Evolutionary conservation across 2,329 filamentous ascomycete genomes (phyloP).

Genomic region (Plenodomus biglobosus): DNA sequence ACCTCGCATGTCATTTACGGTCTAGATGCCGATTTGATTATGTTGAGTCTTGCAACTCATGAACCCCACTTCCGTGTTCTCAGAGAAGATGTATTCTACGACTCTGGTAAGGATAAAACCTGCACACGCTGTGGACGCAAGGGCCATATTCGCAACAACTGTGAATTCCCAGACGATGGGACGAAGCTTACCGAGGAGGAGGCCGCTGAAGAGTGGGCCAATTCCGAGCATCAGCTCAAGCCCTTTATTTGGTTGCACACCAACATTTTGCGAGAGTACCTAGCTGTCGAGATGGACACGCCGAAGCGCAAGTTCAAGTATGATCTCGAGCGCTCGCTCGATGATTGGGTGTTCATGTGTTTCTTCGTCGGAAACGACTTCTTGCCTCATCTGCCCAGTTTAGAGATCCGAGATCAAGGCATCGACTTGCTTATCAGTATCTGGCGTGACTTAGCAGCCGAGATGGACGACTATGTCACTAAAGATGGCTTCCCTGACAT

Average conservation of each 20-base stretch:
- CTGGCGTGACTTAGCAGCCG: conserved; percentile 87
- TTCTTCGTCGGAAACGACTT: conserved; percentile 99
- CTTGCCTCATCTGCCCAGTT: conserved; percentile 90
- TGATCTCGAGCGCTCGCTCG: conserved; percentile 89
- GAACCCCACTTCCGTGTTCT: conserved; percentile 96
- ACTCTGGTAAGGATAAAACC: conserved; percentile 79
- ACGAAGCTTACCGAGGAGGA: conserved; percentile 78
- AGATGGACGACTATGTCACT: conserved; percentile 94
- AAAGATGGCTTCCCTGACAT: conserved; percentile 93
- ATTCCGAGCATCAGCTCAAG: conserved; percentile 61
- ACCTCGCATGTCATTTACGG: conserved; percentile 98
- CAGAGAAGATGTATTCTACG: conserved; percentile 93
- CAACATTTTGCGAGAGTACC: conserved; percentile 85
- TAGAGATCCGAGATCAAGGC: conserved; percentile 95
- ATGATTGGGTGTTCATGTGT: conserved; percentile 99
- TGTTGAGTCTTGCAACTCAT: conserved; percentile 95
- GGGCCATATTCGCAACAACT: conserved; percentile 86
- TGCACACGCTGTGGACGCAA: conserved; percentile 91
- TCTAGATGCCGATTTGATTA: conserved; percentile 96
- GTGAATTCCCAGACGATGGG: conserved; percentile 55
- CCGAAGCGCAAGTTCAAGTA: conserved; percentile 83
- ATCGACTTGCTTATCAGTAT: conserved; percentile 97
- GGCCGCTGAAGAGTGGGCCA: conserved; percentile 53
- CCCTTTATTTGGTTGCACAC: conserved; percentile 99
- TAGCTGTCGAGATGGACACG: conserved; percentile 84